These are phyloP conservation scores for Cymbopogon flexuosus DNA, from an alignment of 202 grass and related monocot genomes.

Conservation along the genomic window DNA sequence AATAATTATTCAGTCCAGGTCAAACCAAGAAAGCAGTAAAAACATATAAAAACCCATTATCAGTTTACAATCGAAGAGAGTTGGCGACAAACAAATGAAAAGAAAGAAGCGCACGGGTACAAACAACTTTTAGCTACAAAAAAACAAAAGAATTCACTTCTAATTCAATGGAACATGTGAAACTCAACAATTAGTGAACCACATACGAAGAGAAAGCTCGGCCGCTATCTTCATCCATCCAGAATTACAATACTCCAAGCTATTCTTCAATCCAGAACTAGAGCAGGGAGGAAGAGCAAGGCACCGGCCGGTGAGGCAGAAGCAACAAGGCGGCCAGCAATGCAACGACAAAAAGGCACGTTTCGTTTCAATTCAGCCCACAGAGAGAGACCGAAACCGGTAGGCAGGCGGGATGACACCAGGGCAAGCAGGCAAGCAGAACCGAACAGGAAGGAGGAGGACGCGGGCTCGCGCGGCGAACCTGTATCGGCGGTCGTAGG, in stretches of 20 bases:
- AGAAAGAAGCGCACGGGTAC: background rate
- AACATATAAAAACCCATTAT: background rate
- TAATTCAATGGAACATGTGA: background rate
- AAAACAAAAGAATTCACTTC: background rate
- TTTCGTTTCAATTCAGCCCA: background rate
- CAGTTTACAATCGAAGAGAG: background rate
- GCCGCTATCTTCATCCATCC: too few species aligned
- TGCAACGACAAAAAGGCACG: constrained; percentile 4
- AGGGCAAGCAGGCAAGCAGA: background rate
- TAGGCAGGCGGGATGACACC: background rate
- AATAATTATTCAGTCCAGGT: constrained; percentile 31
- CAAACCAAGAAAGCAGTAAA: background rate
- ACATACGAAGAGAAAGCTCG: background rate
- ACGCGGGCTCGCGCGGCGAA: background rate
- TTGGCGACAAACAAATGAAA: background rate
- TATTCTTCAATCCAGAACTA: background rate
- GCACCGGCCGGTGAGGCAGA: background rate
- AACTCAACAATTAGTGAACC: background rate
- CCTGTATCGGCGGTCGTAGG: constrained; percentile 80
- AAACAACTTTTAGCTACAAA: background rate
- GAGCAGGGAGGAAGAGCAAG: background rate
- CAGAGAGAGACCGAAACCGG: background rate
- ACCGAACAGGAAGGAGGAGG: background rate
- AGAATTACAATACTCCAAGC: background rate
- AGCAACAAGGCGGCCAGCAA: background rate